phyloP scores from a whole-genome alignment of 2,329 filamentous ascomycete species.

The Fusarium devonianum region DNA sequence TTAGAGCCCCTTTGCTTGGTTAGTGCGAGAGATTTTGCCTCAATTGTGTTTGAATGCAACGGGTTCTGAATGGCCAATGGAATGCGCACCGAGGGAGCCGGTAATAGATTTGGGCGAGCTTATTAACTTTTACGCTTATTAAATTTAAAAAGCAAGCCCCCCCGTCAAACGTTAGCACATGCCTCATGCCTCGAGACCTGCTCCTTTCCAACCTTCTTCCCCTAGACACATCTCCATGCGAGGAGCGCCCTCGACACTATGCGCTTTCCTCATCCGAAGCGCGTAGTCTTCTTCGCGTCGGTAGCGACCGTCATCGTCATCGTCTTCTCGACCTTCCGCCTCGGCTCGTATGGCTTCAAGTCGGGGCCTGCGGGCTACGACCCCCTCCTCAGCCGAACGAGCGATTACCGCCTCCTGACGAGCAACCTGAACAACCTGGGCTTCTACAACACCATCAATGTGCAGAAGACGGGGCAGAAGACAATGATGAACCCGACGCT shows the following conservation, averaged over 20 bases:
- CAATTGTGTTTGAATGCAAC: too few species aligned
- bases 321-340: conserved; percentile 18
- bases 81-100: too few species aligned
- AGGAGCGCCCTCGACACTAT: conserved; percentile 6
- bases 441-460: conserved; percentile 29
- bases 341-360: conserved; percentile 1
- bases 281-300: conserved; percentile 22
- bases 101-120: too few species aligned
- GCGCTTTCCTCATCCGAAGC: conserved; percentile 27
- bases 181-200: too few species aligned
- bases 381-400: conserved; percentile 27
- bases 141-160: too few species aligned
- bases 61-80: too few species aligned
- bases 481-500: conserved; percentile 32
- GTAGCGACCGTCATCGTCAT: conserved; percentile 18
- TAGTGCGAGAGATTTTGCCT: too few species aligned
- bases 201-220: too few species aligned
- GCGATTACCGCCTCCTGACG: too few species aligned
- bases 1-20: too few species aligned
- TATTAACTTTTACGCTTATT: too few species aligned
- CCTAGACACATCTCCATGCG: conserved; percentile 4
- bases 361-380: conserved; percentile 15
- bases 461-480: conserved; percentile 14
- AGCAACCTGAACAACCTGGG: conserved; percentile 31
- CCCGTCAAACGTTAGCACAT: too few species aligned